These are phyloP conservation scores for Colletotrichum higginsianum DNA, from an alignment of 2,329 filamentous ascomycete species.

Conservation along the genomic window DNA sequence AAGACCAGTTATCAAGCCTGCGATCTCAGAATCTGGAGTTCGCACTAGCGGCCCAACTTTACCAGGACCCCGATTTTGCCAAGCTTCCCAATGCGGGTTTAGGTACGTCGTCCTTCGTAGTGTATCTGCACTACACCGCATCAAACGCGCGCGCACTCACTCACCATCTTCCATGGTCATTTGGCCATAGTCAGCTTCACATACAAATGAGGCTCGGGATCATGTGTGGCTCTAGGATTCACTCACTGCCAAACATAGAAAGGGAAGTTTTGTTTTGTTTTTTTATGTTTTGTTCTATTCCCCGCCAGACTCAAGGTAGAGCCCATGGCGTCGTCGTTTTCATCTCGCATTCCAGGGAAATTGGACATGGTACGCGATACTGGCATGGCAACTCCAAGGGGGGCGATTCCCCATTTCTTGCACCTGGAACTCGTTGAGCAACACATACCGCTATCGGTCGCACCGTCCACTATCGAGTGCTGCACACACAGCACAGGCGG, in stretches of 20 bases:
- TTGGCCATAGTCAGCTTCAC: not conserved
- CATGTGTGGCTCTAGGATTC: no score
- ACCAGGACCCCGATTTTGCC: constrained; percentile 36
- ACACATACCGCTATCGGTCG: not conserved
- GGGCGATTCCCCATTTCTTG: not conserved
- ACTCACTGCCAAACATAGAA: no score
- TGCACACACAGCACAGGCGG: not conserved
- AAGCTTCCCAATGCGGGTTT: constrained; percentile 26
- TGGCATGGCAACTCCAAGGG: not conserved
- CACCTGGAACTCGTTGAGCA: not conserved
- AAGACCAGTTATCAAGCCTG: constrained; percentile 3
- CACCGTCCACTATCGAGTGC: not conserved
- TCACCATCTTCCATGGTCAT: not conserved
- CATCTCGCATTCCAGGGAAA: not conserved
- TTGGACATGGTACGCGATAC: not conserved
- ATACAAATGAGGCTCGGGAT: no score
- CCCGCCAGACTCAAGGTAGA: not conserved
- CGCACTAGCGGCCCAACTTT: constrained; percentile 36
- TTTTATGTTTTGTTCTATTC: no score
- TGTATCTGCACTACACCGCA: constrained; percentile 35
- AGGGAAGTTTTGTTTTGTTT: no score
- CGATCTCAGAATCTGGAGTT: constrained; percentile 39
- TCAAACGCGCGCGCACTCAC: not conserved
- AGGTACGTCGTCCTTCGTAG: constrained; percentile 23
- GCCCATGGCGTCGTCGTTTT: not conserved